Evolutionary conservation across 257 asterid genomes (phyloP), one percentile per base, ranked within the genome.

Genomic region (Verbascum thapsus): DNA sequence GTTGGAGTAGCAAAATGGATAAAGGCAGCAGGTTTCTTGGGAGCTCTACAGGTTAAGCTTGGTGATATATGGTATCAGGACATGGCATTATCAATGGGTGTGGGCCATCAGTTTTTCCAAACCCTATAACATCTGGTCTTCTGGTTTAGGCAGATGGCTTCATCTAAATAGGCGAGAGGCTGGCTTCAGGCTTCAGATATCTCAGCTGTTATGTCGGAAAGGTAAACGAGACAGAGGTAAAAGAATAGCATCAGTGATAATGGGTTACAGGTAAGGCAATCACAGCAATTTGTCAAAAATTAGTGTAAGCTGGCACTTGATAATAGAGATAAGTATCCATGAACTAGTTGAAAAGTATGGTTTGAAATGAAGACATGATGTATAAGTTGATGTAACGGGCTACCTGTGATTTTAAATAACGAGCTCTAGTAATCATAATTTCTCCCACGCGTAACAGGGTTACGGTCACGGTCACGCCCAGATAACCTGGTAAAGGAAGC

Each of bases 91-190:
- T 88, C 71, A 79, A 70, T 57, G 72, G 91, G 88, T 74, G 83
- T 81, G 78, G 91, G 89, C 80, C 90, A 83, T 78, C 87, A 61
- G 77, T 66, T 81, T 74, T 71, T 79, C 84, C 84, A 82, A 79
- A 82, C 76, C 80, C 81, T 77, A 87, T 70, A 72, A 79, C 90
- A 82, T 80, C 97, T 79, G 94, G 88, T 74, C 99, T 80, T 84
- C 97, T 56, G 98, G 96, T 90, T 89, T 79, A 81, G 96, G 91
- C 95, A 71, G 85, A 82, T 80, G 95, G 95, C 87, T 84, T 87
- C 91, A 74, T 74, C 91, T 78, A 81, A 77, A 20, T 73, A 76
- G 77, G 85, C 81, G 48, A 73, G 75, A 80, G 95, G 90, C 74
- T 82, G 89, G 84, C 96, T 81, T 87, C 96, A 67, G 91, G 95